A percentile compares a stretch with the other conserved stretches of the same genome.
phyloP scores from a whole-genome alignment of 768 basidiomycete species.

The Lactifluus pinguis region DNA sequence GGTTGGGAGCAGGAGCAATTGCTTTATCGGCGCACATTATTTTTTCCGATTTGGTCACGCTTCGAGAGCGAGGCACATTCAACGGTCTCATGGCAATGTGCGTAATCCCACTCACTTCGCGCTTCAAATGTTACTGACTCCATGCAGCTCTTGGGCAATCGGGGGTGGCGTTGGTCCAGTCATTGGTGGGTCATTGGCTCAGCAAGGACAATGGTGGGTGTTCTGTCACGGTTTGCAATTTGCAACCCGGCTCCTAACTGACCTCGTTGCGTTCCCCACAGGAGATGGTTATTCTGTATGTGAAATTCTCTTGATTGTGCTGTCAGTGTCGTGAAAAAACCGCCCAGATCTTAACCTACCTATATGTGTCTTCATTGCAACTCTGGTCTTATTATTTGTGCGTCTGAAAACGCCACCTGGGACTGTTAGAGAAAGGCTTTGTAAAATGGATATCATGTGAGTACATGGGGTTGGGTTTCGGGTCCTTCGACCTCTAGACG shows the following conservation, averaged over 20 bases:
- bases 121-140: not conserved
- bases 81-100: conserved; percentile 26
- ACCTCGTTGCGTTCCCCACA: not conserved
- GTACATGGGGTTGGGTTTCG: not conserved
- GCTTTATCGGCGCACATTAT: conserved; percentile 25
- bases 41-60: conserved; percentile 28
- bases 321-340: not conserved
- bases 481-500: not conserved
- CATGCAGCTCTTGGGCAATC: conserved; percentile 23
- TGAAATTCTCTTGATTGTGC: not conserved
- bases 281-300: conserved; percentile 21
- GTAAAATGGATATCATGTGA: conserved; percentile 33
- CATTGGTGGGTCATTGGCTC: too few relatives aligned
- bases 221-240: too few relatives aligned
- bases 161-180: conserved; percentile 11
- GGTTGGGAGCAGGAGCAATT: conserved; percentile 25
- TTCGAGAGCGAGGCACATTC: conserved; percentile 28
- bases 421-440: conserved; percentile 26
- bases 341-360: conserved; percentile 31
- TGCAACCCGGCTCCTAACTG: too few relatives aligned
- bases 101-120: not conserved
- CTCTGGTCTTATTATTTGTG: conserved; percentile 26
- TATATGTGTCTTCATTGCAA: conserved; percentile 24
- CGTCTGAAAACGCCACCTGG: conserved; percentile 29
- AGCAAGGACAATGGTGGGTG: not conserved